Base-by-base conservation (phyloP, 805 yeast species). In the Ogataea kodamae region DNA sequence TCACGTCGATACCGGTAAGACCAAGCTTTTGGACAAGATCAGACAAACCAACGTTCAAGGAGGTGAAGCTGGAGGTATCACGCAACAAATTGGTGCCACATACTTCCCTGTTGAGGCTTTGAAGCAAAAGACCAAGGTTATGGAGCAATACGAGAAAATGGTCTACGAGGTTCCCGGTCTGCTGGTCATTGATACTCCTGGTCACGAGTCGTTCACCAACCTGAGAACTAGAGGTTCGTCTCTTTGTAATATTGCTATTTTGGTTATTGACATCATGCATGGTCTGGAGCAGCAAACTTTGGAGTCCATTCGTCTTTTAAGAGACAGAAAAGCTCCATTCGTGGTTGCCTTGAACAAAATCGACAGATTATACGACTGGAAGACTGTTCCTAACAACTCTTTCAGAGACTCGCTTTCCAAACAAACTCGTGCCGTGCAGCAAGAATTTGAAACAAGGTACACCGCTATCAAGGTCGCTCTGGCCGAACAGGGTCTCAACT, bases 11-110 rank as follows among this genome's bases (percentile, higher is more conserved):
- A 92, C 98, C 39, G 99, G 99, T 80, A 92, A 92, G 67, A 92
- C 99, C 48, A 92, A 92, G 62, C 75, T 92, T 47, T 73, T 92
- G 61, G 99, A 92, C 61, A 92, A 92, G 65, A 81, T 92, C 50
- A 90, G 99, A 70, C 97, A 90, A 70, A 92, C 97, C 25, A 92
- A 92, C 57, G 99, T 92, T 42, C 99, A 92, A 70, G 99, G 97
- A 62, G 99, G 98, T 58, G 99, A 92, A 70, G 99, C 99, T 36
- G 99, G 99, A 71, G 99, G 99, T 71, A 92, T 92, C 62, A 92
- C 99, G 46, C 99, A 92, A 74, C 99, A 92, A 68, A 92, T 92
- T 59, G 99, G 99, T 77, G 99, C 99, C 37, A 92, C 99, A 14
- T 92, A 92, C 62, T 92, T 92, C 86, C 98, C 98, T 42, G 88